phyloP scores from a whole-genome alignment of 169 alveolate genomes.

The Amoebophrya sp. region DNA sequence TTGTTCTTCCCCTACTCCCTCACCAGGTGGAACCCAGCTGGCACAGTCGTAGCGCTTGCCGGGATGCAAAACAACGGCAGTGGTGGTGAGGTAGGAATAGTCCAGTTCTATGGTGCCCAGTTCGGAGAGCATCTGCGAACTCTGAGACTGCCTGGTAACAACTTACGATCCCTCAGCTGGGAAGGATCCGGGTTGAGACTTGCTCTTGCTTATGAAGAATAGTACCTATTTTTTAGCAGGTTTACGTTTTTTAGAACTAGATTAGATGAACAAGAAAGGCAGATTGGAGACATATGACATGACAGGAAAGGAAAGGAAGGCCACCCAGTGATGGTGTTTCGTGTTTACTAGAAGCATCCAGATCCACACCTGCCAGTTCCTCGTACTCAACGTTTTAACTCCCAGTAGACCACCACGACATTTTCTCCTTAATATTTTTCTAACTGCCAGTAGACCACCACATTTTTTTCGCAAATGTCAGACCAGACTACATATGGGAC shows the following conservation, averaged over 20 bases:
- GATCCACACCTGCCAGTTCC: no score
- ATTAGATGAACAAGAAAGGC: no score
- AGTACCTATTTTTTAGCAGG: no score
- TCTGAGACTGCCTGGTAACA: conserved; percentile 62
- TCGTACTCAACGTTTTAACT: no score
- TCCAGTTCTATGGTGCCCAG: conserved; percentile 63
- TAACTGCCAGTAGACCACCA: conserved; percentile 70
- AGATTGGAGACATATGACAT: no score
- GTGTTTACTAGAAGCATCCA: no score
- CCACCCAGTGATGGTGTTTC: no score
- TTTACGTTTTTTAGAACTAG: no score
- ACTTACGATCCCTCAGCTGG: conserved; percentile 63
- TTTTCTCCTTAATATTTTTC: neutral
- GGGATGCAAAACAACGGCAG: conserved; percentile 58
- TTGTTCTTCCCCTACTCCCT: neutral
- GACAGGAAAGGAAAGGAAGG: no score
- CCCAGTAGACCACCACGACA: neutral
- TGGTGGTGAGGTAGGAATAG: conserved; percentile 57
- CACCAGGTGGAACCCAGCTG: conserved; percentile 71
- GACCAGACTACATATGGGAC: conserved; percentile 76
- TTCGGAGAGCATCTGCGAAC: conserved; percentile 69
- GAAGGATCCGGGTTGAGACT: no score
- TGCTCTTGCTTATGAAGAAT: no score
- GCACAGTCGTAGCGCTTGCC: conserved; percentile 69
- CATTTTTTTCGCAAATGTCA: conserved; percentile 71